A percentile compares a stretch with the other conserved stretches of the same genome.
phyloP scores from a whole-genome alignment of 2,329 filamentous ascomycete species.

The Myriangium duriaei region DNA sequence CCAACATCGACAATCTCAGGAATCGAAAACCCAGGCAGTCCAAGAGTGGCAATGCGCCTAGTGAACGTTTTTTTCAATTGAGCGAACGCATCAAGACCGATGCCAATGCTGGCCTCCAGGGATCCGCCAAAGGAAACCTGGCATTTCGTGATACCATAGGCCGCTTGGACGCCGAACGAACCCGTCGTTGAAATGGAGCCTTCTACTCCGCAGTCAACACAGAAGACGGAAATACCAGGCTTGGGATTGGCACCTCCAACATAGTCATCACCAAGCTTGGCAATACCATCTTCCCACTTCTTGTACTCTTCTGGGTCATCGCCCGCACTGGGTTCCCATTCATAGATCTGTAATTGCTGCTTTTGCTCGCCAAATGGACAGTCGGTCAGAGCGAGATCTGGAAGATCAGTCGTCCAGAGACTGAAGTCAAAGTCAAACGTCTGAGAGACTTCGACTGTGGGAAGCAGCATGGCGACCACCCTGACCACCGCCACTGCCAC shows the following conservation, averaged over 20 bases:
- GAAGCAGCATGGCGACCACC: constrained; percentile 7
- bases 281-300: not conserved
- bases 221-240: constrained; percentile 12
- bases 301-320: constrained; percentile 2
- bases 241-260: constrained; percentile 11
- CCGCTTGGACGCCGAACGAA: constrained; percentile 10
- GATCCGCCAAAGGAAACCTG: constrained; percentile 10
- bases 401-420: constrained; percentile 7
- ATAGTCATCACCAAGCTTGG: not conserved
- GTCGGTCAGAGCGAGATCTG: not conserved
- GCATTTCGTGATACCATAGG: constrained; percentile 11
- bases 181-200: constrained; percentile 10
- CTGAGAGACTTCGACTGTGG: constrained; percentile 9
- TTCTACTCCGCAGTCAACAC: constrained; percentile 12
- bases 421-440: constrained; percentile 6
- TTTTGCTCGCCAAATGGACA: constrained; percentile 11
- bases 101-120: constrained; percentile 11
- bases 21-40: constrained; percentile 11
- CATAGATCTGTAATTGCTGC: constrained; percentile 9
- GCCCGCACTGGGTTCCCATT: constrained; percentile 2
- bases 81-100: constrained; percentile 12
- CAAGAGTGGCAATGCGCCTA: constrained; percentile 10
- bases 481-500: constrained; percentile 5
- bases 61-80: constrained; percentile 10
- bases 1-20: constrained; percentile 11